Percentiles rank a stretch among this genome's conserved stretches.
Conservation (phyloP, 2,329 filamentous ascomycete species). For the Ascochyta fabae region DNA sequence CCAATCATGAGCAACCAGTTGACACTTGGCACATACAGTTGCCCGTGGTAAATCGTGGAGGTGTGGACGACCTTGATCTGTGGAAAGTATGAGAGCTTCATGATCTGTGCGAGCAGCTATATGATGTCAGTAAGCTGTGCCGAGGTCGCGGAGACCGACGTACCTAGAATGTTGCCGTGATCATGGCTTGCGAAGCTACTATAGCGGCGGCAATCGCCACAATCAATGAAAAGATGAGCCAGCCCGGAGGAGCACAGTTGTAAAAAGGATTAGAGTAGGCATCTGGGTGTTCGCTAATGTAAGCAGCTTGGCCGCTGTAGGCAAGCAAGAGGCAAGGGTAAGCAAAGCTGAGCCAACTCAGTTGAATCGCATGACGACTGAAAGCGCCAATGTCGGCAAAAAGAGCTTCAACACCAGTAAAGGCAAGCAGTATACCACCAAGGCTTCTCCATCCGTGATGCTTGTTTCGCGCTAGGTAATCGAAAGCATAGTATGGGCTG, state of each 20-base stretch:
- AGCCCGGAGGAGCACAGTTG: conserved; percentile 70
- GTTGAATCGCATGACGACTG: conserved; percentile 69
- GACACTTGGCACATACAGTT: conserved; percentile 76
- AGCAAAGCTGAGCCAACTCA: conserved; percentile 72
- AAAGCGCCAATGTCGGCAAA: conserved; percentile 83
- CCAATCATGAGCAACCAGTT: conserved; percentile 82
- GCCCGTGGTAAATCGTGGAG: conserved; percentile 72
- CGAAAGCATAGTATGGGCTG: conserved; percentile 63
- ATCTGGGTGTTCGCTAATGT: conserved; percentile 65
- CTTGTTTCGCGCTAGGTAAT: conserved; percentile 66
- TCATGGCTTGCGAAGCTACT: conserved; percentile 80
- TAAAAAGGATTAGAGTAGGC: conserved; percentile 78
- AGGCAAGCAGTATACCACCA: conserved; percentile 75
- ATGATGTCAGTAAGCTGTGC: conserved; percentile 28
- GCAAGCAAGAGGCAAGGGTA: conserved; percentile 72
- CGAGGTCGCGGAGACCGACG: not conserved
- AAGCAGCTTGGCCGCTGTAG: conserved; percentile 77
- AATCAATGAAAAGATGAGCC: conserved; percentile 71
- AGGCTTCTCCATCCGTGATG: conserved; percentile 68
- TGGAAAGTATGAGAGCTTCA: conserved; percentile 76
- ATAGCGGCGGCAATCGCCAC: conserved; percentile 74
- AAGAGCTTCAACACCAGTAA: conserved; percentile 78
- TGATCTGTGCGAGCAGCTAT: conserved; percentile 70
- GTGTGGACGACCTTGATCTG: conserved; percentile 78
- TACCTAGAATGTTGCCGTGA: conserved; percentile 75